Conservation (phyloP, 306 rosid genomes). For the Bauhinia variegata region DNA sequence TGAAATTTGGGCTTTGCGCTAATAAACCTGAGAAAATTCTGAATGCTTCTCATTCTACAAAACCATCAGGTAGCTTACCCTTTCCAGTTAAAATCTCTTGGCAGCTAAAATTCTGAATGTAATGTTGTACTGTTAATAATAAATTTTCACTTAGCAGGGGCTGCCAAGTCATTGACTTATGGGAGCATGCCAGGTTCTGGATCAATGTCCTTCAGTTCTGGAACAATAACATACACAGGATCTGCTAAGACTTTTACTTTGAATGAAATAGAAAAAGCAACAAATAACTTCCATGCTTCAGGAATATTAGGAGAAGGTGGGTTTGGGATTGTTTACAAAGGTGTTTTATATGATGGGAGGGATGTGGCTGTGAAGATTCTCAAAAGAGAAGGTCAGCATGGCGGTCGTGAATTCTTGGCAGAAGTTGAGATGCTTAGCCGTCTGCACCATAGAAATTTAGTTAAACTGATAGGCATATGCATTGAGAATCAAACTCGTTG, state of each 20-base stretch:
- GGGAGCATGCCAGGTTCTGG: constrained; percentile 55
- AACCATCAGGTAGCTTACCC: constrained; percentile 57
- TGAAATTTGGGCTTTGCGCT: constrained; percentile 48
- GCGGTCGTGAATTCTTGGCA: constrained; percentile 92
- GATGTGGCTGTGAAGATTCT: constrained; percentile 92
- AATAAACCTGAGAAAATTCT: constrained; percentile 46
- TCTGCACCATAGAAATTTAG: constrained; percentile 91
- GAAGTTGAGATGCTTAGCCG: constrained; percentile 99
- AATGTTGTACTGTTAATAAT: constrained; percentile 10
- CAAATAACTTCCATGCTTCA: constrained; percentile 73
- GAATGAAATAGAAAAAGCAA: constrained; percentile 78
- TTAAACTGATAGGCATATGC: constrained; percentile 85
- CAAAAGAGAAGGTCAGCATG: constrained; percentile 82
- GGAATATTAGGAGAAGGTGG: constrained; percentile 99
- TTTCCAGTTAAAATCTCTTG: neutral
- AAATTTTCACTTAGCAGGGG: constrained; percentile 45
- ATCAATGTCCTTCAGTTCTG: constrained; percentile 56
- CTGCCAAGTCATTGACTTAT: constrained; percentile 35
- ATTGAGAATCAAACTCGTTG: constrained; percentile 80
- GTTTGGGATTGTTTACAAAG: constrained; percentile 86
- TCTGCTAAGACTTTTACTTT: constrained; percentile 74
- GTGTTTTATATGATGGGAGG: constrained; percentile 78
- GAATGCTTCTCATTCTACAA: constrained; percentile 55
- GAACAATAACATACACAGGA: constrained; percentile 65
- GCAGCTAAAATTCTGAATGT: constrained; percentile 1